Conservation (phyloP, 176 grass and related monocot genomes). For the Elymus sibiricus region DNA sequence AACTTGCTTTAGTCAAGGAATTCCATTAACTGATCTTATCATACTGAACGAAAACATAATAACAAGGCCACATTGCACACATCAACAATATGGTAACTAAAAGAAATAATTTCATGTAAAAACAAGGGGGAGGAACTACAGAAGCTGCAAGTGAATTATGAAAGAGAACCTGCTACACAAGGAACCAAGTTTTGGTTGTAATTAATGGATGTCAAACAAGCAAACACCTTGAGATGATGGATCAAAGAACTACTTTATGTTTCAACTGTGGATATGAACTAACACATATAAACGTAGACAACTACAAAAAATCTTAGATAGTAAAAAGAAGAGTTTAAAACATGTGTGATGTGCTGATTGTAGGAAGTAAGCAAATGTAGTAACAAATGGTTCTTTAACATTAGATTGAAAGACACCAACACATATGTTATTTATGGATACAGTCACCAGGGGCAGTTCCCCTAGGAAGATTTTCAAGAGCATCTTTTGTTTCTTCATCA, state of each 20-base stretch:
- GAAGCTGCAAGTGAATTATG: background rate
- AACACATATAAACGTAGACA: background rate
- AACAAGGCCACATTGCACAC: background rate
- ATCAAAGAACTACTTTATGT: constrained; percentile 1
- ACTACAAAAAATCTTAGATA: background rate
- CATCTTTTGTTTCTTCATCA: constrained; percentile 39
- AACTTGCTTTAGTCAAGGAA: constrained; percentile 76
- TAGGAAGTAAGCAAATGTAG: background rate
- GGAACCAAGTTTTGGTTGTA: background rate
- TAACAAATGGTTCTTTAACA: background rate
- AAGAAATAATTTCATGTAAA: background rate
- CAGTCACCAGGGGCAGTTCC: constrained; percentile 72
- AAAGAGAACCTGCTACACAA: background rate
- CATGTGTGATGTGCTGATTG: background rate
- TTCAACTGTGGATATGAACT: background rate
- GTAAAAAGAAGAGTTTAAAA: background rate
- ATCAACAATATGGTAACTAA: background rate
- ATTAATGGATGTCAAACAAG: background rate
- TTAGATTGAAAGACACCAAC: background rate
- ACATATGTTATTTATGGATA: constrained; percentile 54
- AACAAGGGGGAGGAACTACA: background rate
- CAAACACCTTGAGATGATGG: background rate
- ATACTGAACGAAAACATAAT: background rate
- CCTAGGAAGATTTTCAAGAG: constrained; percentile 58
- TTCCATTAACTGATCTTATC: constrained; percentile 9